Percentiles rank a stretch among this genome's conserved stretches.
Conservation (phyloP, 208 protist genomes). For the Leishmania amazonensis region DNA sequence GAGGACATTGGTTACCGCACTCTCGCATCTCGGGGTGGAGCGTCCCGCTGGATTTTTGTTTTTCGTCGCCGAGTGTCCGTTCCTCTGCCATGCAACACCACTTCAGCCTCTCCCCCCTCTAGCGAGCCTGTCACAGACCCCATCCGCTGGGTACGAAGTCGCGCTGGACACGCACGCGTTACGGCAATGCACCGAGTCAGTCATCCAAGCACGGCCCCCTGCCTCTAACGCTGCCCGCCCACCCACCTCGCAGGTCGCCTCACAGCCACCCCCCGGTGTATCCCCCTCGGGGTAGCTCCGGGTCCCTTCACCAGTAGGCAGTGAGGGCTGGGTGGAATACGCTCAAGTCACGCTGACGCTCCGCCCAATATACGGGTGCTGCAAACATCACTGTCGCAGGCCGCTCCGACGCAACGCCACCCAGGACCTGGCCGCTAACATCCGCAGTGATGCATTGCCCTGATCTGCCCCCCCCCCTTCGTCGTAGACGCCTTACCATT, state of each 20-base stretch:
- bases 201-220: background rate
- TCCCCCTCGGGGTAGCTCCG: background rate
- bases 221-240: no score
- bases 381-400: background rate
- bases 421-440: background rate
- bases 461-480: background rate
- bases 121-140: background rate
- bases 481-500: background rate
- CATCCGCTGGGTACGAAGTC: background rate
- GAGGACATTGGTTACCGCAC: no score
- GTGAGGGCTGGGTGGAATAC: background rate
- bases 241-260: background rate
- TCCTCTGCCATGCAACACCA: background rate
- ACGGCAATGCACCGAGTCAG: background rate
- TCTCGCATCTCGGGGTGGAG: no score
- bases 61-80: no score
- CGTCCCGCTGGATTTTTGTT: no score
- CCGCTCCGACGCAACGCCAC: background rate
- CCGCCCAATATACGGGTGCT: background rate
- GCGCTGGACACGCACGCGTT: background rate
- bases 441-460: background rate
- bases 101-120: background rate
- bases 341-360: background rate
- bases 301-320: background rate
- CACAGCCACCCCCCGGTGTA: background rate